Conservation (phyloP, 2,329 filamentous ascomycete genomes). For the Chaetomiaceae sp. region DNA sequence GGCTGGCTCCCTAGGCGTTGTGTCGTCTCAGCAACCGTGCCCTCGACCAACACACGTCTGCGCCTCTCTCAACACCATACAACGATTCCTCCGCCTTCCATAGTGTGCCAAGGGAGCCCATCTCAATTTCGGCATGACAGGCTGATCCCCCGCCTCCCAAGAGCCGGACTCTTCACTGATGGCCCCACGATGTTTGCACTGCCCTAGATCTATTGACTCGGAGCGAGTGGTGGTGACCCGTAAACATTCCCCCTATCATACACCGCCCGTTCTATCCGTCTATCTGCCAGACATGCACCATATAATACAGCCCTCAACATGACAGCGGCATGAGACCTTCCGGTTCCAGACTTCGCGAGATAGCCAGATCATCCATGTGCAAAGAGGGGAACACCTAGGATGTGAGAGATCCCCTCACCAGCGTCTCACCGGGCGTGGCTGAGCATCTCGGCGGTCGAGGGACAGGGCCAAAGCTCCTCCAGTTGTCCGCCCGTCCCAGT, state of each 20-base stretch:
- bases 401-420: constrained; percentile 3
- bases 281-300: neutral
- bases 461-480: neutral
- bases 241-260: neutral
- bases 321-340: constrained; percentile 1
- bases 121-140: neutral
- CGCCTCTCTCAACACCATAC: neutral
- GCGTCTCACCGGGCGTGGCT: constrained; percentile 13
- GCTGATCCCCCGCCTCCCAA: neutral
- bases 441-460: constrained; percentile 1
- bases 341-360: neutral
- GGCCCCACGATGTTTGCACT: constrained; percentile 15
- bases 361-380: neutral
- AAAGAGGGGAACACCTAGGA: neutral
- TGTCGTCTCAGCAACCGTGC: too few species aligned
- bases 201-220: constrained; percentile 3
- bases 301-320: constrained; percentile 11
- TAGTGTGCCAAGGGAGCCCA: constrained; percentile 7
- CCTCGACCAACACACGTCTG: neutral
- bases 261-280: neutral
- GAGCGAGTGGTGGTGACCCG: neutral
- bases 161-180: neutral
- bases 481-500: neutral
- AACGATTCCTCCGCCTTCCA: neutral
- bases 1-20: neutral